Base-by-base conservation (phyloP, 352 stramenopile genomes). In the Globisporangium alternatum region DNA sequence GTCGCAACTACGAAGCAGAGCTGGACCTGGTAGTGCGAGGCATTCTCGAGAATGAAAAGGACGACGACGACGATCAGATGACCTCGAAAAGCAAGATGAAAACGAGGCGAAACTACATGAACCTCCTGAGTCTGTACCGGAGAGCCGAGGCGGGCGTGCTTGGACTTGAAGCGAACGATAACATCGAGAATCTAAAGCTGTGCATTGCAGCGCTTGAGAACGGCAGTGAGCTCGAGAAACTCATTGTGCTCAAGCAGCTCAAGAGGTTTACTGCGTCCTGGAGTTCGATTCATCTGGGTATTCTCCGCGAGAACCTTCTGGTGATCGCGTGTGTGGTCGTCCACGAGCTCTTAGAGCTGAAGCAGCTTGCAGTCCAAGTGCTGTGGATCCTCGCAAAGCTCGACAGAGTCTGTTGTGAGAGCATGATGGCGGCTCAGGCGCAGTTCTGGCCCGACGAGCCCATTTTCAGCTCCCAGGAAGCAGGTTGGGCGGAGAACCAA, bases 11-110 rank as follows among this genome's bases (percentile, higher is more conserved):
- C 28, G 47, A 33, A 7, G 47, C 5, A 10, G 57, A 63, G 22
- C 3, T 63, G 9, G 44, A 55, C 17, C 33, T 63, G 10, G 57
- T 63, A 19, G 57, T 63, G 21, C 57, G 44, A 31, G 57, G 57
- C 19, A n/a, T 54, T 15, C 57, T 63, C 10, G 57, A 63, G 15
- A 53, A 37, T 6, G 44, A 63, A 47, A 9, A 35, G 25, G 12
- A 47, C 41, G 41, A 47, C 5, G 21, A 19, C 39, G 39, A 44
- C 12, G 12, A 19, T 39, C 33, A 8, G 33, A 12, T 39, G 33
- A 44, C 5, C 39, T 15, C 12, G 33, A 15, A 39, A 39, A 13
- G 15, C 39, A 44, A 44, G 39, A n/a, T 6, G 15, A 53, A 53
- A 10, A 53, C 15, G 10, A 53, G 28, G 25, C 22, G 48, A 1